These are phyloP conservation scores for Cyclotella atomus DNA, from an alignment of 108 stramenopile species.

Conservation along the genomic window DNA sequence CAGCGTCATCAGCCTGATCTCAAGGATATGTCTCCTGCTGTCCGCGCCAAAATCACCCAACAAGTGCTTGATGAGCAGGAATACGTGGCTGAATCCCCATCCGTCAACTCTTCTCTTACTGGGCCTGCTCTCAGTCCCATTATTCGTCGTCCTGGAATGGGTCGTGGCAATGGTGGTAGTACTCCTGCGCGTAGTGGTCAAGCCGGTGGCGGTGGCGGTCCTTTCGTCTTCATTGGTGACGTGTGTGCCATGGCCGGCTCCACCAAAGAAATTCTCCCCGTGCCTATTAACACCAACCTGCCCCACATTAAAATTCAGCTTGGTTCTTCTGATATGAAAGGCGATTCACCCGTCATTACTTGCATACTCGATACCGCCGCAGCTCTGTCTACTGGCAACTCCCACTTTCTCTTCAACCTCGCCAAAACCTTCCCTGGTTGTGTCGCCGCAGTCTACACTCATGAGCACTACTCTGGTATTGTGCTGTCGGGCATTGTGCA, in stretches of 20 bases:
- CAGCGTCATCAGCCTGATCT: too few species aligned
- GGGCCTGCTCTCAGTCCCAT: neutral
- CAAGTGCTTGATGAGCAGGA: too few species aligned
- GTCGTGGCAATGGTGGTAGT: too few species aligned
- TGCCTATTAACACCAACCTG: neutral
- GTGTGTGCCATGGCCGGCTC: neutral
- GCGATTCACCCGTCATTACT: neutral
- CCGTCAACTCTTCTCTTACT: neutral
- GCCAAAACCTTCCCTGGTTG: conserved; percentile 6
- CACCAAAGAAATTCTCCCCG: neutral
- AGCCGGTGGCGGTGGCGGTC: neutral
- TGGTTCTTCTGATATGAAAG: conserved; percentile 1
- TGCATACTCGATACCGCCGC: conserved; percentile 8
- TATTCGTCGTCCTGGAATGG: neutral
- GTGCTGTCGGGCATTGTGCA: conserved; percentile 6
- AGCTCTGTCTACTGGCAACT: conserved; percentile 15
- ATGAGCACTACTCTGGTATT: conserved; percentile 12
- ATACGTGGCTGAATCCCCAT: too few species aligned
- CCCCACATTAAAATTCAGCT: conserved; percentile 9
- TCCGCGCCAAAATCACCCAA: too few species aligned
- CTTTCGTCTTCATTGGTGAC: neutral
- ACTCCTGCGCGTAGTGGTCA: neutral
- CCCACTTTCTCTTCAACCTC: neutral
- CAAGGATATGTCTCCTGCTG: too few species aligned
- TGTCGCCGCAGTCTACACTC: neutral